Conservation (phyloP, 257 asterid species). For the Nyctanthes arbortristis region DNA sequence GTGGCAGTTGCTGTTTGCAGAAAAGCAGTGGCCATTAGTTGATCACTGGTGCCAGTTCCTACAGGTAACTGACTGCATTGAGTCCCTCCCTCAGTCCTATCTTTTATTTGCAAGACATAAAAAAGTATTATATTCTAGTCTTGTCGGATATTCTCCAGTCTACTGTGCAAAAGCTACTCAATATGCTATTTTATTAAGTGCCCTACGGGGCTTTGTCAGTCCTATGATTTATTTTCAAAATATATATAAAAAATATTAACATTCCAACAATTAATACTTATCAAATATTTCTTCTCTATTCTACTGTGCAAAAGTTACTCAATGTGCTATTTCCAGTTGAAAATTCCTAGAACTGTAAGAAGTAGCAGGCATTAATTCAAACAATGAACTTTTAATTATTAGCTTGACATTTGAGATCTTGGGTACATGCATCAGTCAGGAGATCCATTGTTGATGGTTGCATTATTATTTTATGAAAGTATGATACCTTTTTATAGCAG, state of each 20-base stretch:
- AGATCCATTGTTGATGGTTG: background rate
- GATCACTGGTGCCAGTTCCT: conserved; percentile 98
- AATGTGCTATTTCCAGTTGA: background rate
- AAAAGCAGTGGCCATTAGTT: conserved; percentile 90
- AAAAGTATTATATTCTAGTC: too few relatives aligned
- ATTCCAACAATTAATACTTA: background rate
- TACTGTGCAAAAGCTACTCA: background rate
- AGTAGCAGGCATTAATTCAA: background rate
- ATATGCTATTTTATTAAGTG: too few relatives aligned
- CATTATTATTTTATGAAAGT: background rate
- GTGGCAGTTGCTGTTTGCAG: conserved; percentile 98
- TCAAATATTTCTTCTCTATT: background rate
- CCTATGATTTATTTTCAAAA: background rate
- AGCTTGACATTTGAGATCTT: background rate
- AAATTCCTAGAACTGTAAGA: background rate
- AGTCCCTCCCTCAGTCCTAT: background rate
- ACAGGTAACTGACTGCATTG: conserved; percentile 54
- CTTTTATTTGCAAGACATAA: background rate
- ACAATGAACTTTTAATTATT: background rate
- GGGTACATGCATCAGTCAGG: background rate
- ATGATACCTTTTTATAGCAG: background rate
- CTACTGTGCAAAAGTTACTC: background rate
- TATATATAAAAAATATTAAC: background rate
- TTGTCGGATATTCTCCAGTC: background rate
- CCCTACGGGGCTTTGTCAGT: too few relatives aligned